Evolutionary conservation across 306 rosid genomes (phyloP), one percentile per base, ranked within the genome.

Genomic region (Cyamopsis tetragonoloba): DNA sequence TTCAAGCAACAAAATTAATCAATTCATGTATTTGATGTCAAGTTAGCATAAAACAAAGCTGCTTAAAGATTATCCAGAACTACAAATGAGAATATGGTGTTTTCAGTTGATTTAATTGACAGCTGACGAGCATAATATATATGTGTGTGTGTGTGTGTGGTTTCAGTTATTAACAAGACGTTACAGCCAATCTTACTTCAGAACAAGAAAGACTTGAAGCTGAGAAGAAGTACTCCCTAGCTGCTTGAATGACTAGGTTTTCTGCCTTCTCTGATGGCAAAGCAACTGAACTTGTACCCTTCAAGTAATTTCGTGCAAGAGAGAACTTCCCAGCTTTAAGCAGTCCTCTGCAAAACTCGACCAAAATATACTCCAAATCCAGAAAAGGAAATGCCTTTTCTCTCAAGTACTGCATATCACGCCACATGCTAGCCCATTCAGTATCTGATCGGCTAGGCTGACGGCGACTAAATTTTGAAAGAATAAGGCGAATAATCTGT

Each of bases 391-490:
- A 93, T 65, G 95, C 87, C 71, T 86, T 93, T 55, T 93, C 99
- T 86, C 90, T 86, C 70, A 88, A 77, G 76, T 82, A 86, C 76
- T 70, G 92, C 96, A 93, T 86, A 77, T 93, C 99, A 68, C 88
- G 96, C 99, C 99, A 93, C 96, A 93, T 83, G 82, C 70, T 86
- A 64, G 99, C 95, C 99, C 99, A 93, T 73, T 93, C 99, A 83
- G 80, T 90, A 75, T 93, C 99, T 27, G 96, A 83, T 41, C 85
- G 91, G 43, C 88, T 81, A 70, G 95, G 93, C 72, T 90, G 97
- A 77, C 83, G 97, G 63, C 99, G 97, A 64, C 83, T 77, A 77
- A 88, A 93, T 64, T 93, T 93, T 53, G 99, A 93, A 54, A 90
- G 91, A 75, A 88, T 86, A 72, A 93, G 99, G 75, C 99, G 97